A percentile compares a stretch with the other conserved stretches of the same genome.
Conservation (phyloP, 352 stramenopile species). For the Globisporangium splendens region DNA sequence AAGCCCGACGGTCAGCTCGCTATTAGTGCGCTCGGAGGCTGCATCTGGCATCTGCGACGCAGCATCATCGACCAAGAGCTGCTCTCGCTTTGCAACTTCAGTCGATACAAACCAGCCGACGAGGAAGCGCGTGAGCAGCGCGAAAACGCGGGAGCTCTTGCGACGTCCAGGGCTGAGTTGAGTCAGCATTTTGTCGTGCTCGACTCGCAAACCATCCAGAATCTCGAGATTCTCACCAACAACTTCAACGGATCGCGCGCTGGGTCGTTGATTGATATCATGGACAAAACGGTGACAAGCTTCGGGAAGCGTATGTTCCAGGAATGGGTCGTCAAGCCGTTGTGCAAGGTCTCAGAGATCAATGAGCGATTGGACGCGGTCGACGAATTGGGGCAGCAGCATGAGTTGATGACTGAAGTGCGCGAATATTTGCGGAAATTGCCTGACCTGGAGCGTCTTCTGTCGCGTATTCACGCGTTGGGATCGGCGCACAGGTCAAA, state of each 20-base stretch:
- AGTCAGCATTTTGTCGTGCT: constrained; percentile 91
- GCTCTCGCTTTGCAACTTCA: constrained; percentile 75
- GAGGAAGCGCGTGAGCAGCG: constrained; percentile 31
- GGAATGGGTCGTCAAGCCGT: constrained; percentile 96
- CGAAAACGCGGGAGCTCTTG: constrained; percentile 16
- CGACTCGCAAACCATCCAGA: constrained; percentile 96
- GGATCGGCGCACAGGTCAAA: constrained; percentile 79
- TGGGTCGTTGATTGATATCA: constrained; percentile 90
- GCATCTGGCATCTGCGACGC: constrained; percentile 75
- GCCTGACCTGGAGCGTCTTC: constrained; percentile 95
- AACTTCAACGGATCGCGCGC: constrained; percentile 87
- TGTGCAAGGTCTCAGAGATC: constrained; percentile 94
- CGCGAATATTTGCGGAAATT: constrained; percentile 85
- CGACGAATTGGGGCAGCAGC: constrained; percentile 86
- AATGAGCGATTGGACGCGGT: constrained; percentile 95
- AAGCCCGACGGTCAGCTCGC: constrained; percentile 52
- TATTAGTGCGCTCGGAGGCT: constrained; percentile 68
- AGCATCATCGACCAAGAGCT: constrained; percentile 84
- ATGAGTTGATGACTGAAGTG: constrained; percentile 77
- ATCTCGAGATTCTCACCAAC: constrained; percentile 94
- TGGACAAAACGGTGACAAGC: constrained; percentile 90
- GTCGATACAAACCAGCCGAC: constrained; percentile 74
- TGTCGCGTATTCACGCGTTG: constrained; percentile 96
- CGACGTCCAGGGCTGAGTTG: constrained; percentile 41
- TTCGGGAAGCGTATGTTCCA: constrained; percentile 95